Base-by-base conservation (phyloP, 1,284 basidiomycete genomes). In the Phellopilus nigrolimitatus region DNA sequence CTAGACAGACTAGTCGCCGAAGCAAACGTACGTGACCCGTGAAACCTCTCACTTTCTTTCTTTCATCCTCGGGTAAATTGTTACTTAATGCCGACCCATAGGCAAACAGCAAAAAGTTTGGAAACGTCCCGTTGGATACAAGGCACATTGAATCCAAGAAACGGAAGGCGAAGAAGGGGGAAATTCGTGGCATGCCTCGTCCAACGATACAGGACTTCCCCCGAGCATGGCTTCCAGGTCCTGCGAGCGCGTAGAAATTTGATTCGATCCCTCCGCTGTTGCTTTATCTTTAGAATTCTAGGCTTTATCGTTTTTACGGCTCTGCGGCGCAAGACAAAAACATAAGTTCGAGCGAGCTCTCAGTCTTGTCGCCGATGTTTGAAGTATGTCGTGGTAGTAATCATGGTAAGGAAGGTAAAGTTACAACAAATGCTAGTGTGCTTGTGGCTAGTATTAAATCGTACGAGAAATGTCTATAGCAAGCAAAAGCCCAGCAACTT, bases 1-100 rank as follows among this genome's bases (percentile, higher is more conserved):
- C 66, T 95, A 46, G 85, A 91, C 61, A 70, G 75, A 55, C 68
- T 95, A 34, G 66, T 93, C 55, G 68, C 67, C 10, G 82, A 84
- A 60, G 88, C 91, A 10, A 93, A 93, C 66, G 92, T 93, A 59
- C 57, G 80, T 75, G n/a, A n/a, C n/a, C n/a, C n/a, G n/a, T n/a
- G n/a, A n/a, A n/a, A n/a, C n/a, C n/a, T n/a, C n/a, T n/a, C 13
- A 3, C 42, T 47, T 15, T 40, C 10, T 24, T 36, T 10, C 30
- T n/a, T 41, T 27, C n/a, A 22, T 38, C 39, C 41, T 27, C 3
- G 41, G 7, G 42, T 10, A 9, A 27, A 51, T 47, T 50, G 54
- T 43, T 41, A 19, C 15, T 39, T 45, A 37, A 55, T 48, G 48
- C n/a, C 28, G 24, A 7, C 10, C 15, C 17, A 4, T 40, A 51